These are phyloP conservation scores for Yarrowia sp. DNA, from an alignment of 805 yeast genomes.

Conservation along the genomic window DNA sequence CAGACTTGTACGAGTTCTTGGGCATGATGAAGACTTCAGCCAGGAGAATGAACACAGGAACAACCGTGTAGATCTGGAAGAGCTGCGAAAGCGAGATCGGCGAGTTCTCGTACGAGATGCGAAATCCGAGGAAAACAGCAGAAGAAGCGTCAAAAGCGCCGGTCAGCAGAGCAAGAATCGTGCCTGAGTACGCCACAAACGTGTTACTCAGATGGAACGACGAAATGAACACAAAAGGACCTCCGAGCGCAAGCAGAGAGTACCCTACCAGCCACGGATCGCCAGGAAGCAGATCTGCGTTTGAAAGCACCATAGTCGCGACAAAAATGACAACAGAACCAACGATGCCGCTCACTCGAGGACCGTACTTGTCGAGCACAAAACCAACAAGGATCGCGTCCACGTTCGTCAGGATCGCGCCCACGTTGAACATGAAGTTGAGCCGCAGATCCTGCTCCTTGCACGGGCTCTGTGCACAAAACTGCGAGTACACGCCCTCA, in stretches of 20 bases:
- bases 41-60: slow-evolving; percentile 71
- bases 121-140: slow-evolving; percentile 76
- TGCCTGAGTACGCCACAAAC: slow-evolving; percentile 79
- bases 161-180: slow-evolving; percentile 74
- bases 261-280: slow-evolving; percentile 79
- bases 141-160: slow-evolving; percentile 95
- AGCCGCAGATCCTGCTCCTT: slow-evolving; percentile 76
- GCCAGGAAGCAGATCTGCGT: slow-evolving; percentile 39
- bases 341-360: slow-evolving; percentile 69
- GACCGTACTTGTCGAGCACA: slow-evolving; percentile 76
- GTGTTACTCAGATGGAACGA: slow-evolving; percentile 86
- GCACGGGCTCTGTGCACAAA: slow-evolving; percentile 54
- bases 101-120: slow-evolving; percentile 56
- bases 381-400: slow-evolving; percentile 81
- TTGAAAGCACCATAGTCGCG: slow-evolving; percentile 53
- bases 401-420: slow-evolving; percentile 83
- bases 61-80: slow-evolving; percentile 64
- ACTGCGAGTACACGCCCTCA: slow-evolving; percentile 71
- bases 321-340: slow-evolving; percentile 57
- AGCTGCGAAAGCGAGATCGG: slow-evolving; percentile 52
- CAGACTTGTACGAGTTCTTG: slow-evolving; percentile 50
- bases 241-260: slow-evolving; percentile 76
- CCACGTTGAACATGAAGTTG: slow-evolving; percentile 78
- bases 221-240: slow-evolving; percentile 90
- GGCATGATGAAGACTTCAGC: slow-evolving; percentile 86